Base-by-base conservation (phyloP, 2,329 filamentous ascomycete species). In the Hypoxylon sp. region DNA sequence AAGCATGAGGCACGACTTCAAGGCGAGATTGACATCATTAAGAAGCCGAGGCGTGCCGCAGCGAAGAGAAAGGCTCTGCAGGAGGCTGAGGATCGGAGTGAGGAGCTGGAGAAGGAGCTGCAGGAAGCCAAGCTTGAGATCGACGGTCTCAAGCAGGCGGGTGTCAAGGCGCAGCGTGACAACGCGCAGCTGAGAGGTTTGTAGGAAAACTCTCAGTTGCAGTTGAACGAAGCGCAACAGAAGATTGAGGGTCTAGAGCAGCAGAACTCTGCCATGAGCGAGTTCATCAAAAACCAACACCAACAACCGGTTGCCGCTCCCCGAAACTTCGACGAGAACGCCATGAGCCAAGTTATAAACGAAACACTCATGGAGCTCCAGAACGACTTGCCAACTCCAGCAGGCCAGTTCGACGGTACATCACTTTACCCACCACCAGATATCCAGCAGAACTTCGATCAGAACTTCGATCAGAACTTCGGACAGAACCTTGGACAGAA, bases 1-100 rank as follows among this genome's bases (percentile, higher is more conserved):
- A 36, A 21, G 0, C 63, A 65, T 14, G 21, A 49, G 2, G 63
- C 63, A 6, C 25, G 11, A 10, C 21, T 65, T 1, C 63, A 61
- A 25, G 50, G 51, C 10, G 63, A 61, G 19, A 3, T 65, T 0
- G 19, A 48, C 0, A 36, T 3, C 1, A 2, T 61, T 0, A 28
- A 17, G 21, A 46, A 52, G 25, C 43, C 50, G 14, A 19, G 14
- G 4, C 57, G 63, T 6, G 5, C 19, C 1, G 13, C 43, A 7
- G 9, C 17, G 1, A 36, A n/a, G 9, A 17, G 25, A 10, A 55
- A 25, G 2, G 56, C 45, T 2, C 7, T 60, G 1, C 19, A 56
- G 0, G 4, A 4, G 3, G 17, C 34, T 3, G 21, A 56, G 2
- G 50, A 23, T 5, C 9, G 38, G 23, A 45, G 30, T 1, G 1